phyloP scores from a whole-genome alignment of 2,329 filamentous ascomycete species.

The Magnaporthiopsis rhizophila region DNA sequence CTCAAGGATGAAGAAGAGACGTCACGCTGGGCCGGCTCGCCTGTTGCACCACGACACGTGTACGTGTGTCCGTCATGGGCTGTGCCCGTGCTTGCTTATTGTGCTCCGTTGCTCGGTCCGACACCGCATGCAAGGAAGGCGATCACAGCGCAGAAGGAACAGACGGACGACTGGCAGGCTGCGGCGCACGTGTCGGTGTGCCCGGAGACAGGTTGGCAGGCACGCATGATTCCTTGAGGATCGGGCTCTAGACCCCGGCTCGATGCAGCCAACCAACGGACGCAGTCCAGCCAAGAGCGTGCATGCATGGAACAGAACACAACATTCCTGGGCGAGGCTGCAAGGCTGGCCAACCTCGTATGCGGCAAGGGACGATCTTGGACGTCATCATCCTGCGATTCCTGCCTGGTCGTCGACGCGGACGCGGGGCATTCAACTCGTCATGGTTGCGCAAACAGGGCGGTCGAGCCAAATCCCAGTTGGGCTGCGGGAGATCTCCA shows the following conservation, averaged over 20 bases:
- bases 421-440: neutral
- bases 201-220: neutral
- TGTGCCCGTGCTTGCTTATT: neutral
- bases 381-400: neutral
- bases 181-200: neutral
- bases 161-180: neutral
- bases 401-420: neutral
- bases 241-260: neutral
- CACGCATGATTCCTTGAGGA: neutral
- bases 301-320: no score
- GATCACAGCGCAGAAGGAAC: neutral
- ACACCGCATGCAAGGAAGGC: neutral
- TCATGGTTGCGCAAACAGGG: neutral
- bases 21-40: neutral
- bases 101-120: neutral
- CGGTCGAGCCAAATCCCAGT: no score
- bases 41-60: neutral
- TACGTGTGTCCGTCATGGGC: neutral
- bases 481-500: no score
- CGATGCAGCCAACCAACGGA: no score
- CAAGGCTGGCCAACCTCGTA: neutral
- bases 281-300: no score
- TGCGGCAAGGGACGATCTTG: neutral
- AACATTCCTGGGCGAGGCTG: neutral
- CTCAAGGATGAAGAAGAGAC: neutral